phyloP scores from a whole-genome alignment of 2,329 filamentous ascomycete genomes.

The Ceratocystis lukuohia region DNA sequence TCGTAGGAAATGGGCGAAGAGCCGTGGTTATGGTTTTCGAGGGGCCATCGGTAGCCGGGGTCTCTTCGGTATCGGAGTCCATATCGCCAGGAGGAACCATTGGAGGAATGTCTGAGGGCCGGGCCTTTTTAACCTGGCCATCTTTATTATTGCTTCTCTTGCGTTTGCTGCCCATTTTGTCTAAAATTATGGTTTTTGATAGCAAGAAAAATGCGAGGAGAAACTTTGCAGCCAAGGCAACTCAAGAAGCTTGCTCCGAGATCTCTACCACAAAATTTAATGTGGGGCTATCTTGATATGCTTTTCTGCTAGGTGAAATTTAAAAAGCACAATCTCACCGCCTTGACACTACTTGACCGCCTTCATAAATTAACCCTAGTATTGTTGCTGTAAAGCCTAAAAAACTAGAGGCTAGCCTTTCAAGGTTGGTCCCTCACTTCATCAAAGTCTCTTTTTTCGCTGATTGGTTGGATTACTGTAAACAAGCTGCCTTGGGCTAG shows the following conservation, averaged over 20 bases:
- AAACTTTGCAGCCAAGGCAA: not conserved
- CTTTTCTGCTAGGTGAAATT: not conserved
- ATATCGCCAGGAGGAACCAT: not conserved
- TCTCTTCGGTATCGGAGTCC: not conserved
- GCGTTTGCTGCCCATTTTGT: slow-evolving; percentile 18
- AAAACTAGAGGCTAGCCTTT: not conserved
- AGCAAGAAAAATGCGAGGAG: not conserved
- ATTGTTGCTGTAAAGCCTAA: not conserved
- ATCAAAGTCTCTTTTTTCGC: not conserved
- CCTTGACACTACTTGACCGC: not conserved
- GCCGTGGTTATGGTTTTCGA: slow-evolving; percentile 11
- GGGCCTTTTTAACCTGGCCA: slow-evolving; percentile 13
- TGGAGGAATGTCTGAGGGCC: slow-evolving; percentile 12
- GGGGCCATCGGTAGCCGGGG: not conserved
- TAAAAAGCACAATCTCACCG: not conserved
- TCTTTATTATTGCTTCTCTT: slow-evolving; percentile 18
- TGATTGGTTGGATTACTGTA: not conserved
- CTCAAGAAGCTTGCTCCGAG: not conserved
- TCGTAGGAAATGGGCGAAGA: slow-evolving; percentile 14
- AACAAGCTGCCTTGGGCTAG: too few relatives aligned
- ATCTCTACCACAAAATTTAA: slow-evolving; percentile 15
- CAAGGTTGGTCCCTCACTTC: not conserved
- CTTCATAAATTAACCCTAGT: too few relatives aligned
- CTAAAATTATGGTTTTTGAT: not conserved
- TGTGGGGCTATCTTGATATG: slow-evolving; percentile 7